Evolutionary conservation across 1,284 basidiomycete species (phyloP).

Genomic region (Microstroma glucosiphilum): DNA sequence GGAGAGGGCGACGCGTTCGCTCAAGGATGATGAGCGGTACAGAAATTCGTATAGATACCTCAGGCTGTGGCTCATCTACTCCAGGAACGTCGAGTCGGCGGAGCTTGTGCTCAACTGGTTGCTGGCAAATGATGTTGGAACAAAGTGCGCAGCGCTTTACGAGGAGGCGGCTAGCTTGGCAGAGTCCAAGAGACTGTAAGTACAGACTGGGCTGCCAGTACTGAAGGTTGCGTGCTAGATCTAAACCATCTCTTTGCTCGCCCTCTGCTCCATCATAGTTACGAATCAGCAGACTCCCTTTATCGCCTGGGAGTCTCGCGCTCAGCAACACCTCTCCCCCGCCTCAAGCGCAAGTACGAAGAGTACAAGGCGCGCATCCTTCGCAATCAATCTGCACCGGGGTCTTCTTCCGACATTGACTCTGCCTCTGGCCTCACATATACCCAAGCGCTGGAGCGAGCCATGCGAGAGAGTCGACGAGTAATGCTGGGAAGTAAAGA

Average conservation of each 20-base stretch:
- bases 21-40: constrained; percentile 72
- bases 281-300: constrained; percentile 61
- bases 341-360: constrained; percentile 73
- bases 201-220: no score
- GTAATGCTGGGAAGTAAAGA: constrained; percentile 43
- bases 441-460: constrained; percentile 30
- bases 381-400: constrained; percentile 7
- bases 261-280: constrained; percentile 1
- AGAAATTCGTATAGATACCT: constrained; percentile 71
- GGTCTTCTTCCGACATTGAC: constrained; percentile 10
- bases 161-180: constrained; percentile 74
- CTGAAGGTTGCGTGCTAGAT: no score
- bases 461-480: constrained; percentile 36
- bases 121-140: constrained; percentile 71
- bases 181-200: constrained; percentile 63
- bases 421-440: constrained; percentile 21
- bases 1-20: constrained; percentile 69
- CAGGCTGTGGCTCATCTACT: constrained; percentile 76
- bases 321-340: constrained; percentile 71
- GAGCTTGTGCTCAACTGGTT: constrained; percentile 58
- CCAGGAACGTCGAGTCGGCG: constrained; percentile 43
- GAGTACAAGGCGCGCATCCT: constrained; percentile 66
- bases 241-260: no score
- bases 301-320: constrained; percentile 78
- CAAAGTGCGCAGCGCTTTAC: constrained; percentile 69